A percentile compares a stretch with the other conserved stretches of the same genome.
Conservation (phyloP, 345 rosid species). For the Linum trigynum region DNA sequence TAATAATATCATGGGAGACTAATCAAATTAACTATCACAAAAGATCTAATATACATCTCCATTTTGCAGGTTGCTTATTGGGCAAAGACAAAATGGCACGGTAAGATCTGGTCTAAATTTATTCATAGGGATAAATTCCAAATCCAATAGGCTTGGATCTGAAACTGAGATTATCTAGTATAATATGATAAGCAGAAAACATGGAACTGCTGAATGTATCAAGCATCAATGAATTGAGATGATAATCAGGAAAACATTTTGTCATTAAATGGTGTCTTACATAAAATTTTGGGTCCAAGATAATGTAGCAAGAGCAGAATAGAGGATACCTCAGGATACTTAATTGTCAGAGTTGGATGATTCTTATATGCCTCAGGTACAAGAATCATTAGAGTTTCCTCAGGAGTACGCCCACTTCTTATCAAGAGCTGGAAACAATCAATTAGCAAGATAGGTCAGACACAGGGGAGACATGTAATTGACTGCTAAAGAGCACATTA, state of each 20-base stretch:
- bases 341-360: constrained; percentile 74
- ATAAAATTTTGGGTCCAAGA: too few species aligned
- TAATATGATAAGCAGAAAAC: not conserved
- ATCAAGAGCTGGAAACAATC: constrained; percentile 53
- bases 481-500: not conserved
- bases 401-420: constrained; percentile 85
- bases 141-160: too few species aligned
- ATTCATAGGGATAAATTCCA: too few species aligned
- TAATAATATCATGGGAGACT: not conserved
- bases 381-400: constrained; percentile 94
- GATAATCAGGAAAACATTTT: constrained; percentile 1
- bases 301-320: not conserved
- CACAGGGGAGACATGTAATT: constrained; percentile 1
- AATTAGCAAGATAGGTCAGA: constrained; percentile 12
- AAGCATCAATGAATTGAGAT: not conserved
- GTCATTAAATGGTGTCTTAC: not conserved
- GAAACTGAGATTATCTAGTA: too few species aligned
- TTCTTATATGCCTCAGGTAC: constrained; percentile 99
- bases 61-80: too few species aligned
- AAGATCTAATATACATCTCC: too few species aligned
- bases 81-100: not conserved
- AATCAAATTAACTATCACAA: too few species aligned
- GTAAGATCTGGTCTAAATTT: too few species aligned
- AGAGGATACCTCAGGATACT: constrained; percentile 82
- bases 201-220: not conserved